These are phyloP conservation scores for Fallopia convolvulus DNA, from an alignment of 148 eudicot species.

Conservation along the genomic window DNA sequence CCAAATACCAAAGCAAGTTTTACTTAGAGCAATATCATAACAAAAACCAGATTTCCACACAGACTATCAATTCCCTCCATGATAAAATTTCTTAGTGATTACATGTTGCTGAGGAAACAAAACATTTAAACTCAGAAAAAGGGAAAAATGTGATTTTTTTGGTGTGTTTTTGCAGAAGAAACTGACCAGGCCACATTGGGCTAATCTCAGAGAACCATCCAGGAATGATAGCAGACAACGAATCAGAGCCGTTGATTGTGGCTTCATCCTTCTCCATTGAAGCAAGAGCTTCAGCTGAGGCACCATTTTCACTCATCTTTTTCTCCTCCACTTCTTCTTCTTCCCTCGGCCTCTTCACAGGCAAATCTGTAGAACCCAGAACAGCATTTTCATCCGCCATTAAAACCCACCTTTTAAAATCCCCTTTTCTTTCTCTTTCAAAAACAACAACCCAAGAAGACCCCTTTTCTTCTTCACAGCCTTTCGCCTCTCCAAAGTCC, in stretches of 20 bases:
- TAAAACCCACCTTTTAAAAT: background rate
- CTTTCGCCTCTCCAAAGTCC: conserved; percentile 10
- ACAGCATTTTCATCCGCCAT: conserved; percentile 35
- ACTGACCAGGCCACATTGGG: conserved; percentile 97
- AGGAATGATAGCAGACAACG: conserved; percentile 49
- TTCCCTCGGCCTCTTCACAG: conserved; percentile 40
- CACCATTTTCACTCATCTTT: conserved; percentile 15
- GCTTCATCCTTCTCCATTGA: conserved; percentile 17
- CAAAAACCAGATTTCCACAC: background rate
- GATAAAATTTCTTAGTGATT: background rate
- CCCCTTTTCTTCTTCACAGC: background rate
- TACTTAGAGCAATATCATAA: background rate
- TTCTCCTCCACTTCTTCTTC: conserved; percentile 15
- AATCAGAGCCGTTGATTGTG: conserved; percentile 13
- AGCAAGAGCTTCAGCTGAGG: conserved; percentile 1
- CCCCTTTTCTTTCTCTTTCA: background rate
- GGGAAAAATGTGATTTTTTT: background rate
- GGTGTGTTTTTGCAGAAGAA: background rate
- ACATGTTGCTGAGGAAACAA: background rate
- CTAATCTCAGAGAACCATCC: conserved; percentile 98
- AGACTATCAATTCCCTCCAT: background rate
- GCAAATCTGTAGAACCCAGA: conserved; percentile 28
- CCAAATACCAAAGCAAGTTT: background rate
- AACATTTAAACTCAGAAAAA: background rate
- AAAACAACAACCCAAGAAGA: background rate